Percentiles rank a stretch among this genome's conserved stretches.
Evolutionary conservation across 306 rosid species (phyloP).

Genomic region (Vigna nakashimae): DNA sequence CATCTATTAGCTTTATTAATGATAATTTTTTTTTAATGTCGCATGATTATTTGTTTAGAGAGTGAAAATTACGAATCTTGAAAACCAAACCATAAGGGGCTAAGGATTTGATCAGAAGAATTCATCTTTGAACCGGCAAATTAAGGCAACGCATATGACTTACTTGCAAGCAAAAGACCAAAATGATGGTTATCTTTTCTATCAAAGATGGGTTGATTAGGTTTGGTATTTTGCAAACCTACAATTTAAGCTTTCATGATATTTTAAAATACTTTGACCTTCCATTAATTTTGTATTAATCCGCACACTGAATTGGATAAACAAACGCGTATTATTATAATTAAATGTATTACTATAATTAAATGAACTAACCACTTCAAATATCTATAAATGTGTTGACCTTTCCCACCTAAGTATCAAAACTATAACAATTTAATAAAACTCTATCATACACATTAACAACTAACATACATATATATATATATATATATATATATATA

Average conservation of each 20-base stretch:
- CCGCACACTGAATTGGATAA: not conserved
- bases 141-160: slow-evolving; percentile 40
- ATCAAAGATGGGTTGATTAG: slow-evolving; percentile 46
- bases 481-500: no score
- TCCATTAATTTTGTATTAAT: not conserved
- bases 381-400: not conserved
- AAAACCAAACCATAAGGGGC: slow-evolving; percentile 10
- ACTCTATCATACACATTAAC: no score
- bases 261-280: slow-evolving; percentile 46
- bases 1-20: not conserved
- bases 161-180: slow-evolving; percentile 45
- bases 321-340: not conserved
- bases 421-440: no score
- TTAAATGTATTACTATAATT: not conserved
- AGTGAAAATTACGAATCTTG: slow-evolving; percentile 2
- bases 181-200: slow-evolving; percentile 22
- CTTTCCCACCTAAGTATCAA: no score
- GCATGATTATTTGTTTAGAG: not conserved
- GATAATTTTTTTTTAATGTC: no score
- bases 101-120: slow-evolving; percentile 32
- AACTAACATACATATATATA: no score
- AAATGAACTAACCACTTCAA: not conserved
- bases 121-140: slow-evolving; percentile 40
- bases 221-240: slow-evolving; percentile 62
- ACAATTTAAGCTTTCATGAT: slow-evolving; percentile 41